Percentiles rank a stretch among this genome's conserved stretches.
phyloP scores from a whole-genome alignment of 2,329 filamentous ascomycete species.

The Reticulascus tulasneorum region DNA sequence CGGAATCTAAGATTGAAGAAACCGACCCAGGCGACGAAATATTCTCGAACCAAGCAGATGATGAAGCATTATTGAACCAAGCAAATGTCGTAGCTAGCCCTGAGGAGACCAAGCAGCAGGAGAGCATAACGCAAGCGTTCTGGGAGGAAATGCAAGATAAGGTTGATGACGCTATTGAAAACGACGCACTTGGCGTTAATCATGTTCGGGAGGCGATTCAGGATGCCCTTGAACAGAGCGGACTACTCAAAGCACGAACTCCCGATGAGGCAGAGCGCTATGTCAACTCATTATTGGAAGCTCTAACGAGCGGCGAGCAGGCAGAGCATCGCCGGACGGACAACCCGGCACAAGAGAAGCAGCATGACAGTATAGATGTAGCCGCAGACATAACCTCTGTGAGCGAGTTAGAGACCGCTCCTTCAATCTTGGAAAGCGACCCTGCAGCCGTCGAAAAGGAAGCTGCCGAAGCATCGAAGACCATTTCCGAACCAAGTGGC shows the following conservation, averaged over 20 bases:
- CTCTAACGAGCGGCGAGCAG: constrained; percentile 35
- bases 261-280: constrained; percentile 43
- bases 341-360: no score
- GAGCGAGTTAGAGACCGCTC: no score
- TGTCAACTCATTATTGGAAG: constrained; percentile 46
- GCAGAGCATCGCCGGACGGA: no score
- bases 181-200: constrained; percentile 50
- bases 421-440: no score
- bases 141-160: constrained; percentile 53
- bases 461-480: no score
- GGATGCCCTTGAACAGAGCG: constrained; percentile 51
- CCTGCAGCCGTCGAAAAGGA: no score
- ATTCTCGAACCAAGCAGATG: no score
- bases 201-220: constrained; percentile 51
- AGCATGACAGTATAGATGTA: no score
- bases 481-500: no score
- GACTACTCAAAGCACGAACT: constrained; percentile 42
- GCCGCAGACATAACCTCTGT: no score
- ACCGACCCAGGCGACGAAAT: constrained; percentile 9
- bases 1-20: constrained; percentile 22
- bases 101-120: constrained; percentile 14
- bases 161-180: constrained; percentile 54
- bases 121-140: constrained; percentile 30
- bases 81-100: constrained; percentile 11
- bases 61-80: constrained; percentile 9